Evolutionary conservation across 352 stramenopile species (phyloP).

Genomic region (Globisporangium okanoganense): DNA sequence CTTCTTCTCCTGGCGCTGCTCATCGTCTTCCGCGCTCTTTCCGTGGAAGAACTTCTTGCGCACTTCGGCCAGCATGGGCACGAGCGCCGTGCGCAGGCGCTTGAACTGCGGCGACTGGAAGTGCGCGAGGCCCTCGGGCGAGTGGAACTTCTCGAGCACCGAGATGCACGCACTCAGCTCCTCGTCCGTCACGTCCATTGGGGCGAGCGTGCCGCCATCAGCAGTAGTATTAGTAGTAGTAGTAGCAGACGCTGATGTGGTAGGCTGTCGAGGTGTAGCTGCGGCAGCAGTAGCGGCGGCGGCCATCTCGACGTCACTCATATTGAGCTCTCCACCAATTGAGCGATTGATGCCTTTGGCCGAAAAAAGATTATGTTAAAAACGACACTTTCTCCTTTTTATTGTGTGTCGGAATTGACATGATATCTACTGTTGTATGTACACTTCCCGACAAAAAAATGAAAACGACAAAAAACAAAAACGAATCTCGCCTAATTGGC

Average conservation of each 20-base stretch:
- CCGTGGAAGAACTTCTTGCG: conserved; percentile 63
- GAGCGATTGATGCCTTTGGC: conserved; percentile 4
- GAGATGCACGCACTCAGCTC: conserved; percentile 56
- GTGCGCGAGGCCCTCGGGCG: conserved; percentile 31
- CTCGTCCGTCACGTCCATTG: conserved; percentile 34
- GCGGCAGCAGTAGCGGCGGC: background rate
- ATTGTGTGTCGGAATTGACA: no score
- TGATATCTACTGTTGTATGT: no score
- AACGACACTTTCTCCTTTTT: no score
- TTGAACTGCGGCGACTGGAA: conserved; percentile 64
- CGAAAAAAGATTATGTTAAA: no score
- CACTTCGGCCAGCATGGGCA: conserved; percentile 59
- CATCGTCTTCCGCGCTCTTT: conserved; percentile 36
- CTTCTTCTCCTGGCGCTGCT: conserved; percentile 58
- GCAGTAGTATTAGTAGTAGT: background rate
- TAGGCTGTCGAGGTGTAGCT: background rate
- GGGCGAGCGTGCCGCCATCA: background rate
- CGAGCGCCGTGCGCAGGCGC: conserved; percentile 47
- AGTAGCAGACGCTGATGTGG: background rate
- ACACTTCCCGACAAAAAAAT: no score
- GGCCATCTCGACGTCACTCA: conserved; percentile 11
- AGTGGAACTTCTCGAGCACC: conserved; percentile 55
- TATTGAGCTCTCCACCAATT: background rate
- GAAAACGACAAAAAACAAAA: conserved; percentile 14
- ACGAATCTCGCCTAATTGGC: background rate